Conservation (phyloP, 148 eudicot genomes). For the Selenicereus undatus region DNA sequence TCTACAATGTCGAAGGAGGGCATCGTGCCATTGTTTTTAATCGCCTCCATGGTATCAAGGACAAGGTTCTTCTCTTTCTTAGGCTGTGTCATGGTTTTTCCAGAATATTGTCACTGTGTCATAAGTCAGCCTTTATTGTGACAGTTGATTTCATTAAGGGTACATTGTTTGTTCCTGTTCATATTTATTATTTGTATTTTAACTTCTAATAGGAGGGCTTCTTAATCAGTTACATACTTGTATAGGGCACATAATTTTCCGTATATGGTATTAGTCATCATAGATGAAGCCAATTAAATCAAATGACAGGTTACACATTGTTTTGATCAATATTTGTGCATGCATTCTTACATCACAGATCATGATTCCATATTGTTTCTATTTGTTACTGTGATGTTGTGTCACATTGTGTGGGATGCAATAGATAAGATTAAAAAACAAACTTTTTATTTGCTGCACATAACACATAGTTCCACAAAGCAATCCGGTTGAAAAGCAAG, state of each 20-base stretch:
- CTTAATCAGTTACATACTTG: background rate
- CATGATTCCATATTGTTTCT: background rate
- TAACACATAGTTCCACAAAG: background rate
- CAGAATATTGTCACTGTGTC: background rate
- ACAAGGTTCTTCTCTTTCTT: constrained; percentile 49
- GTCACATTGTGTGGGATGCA: background rate
- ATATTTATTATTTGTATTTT: background rate
- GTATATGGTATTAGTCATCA: too few relatives aligned
- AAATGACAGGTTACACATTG: too few relatives aligned
- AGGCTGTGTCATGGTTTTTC: background rate
- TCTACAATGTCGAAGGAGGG: constrained; percentile 92
- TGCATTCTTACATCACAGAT: background rate
- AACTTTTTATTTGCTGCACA: too few relatives aligned
- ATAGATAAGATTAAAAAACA: too few relatives aligned
- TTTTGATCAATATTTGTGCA: background rate
- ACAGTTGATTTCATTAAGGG: background rate
- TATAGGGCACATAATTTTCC: too few relatives aligned
- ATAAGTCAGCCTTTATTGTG: background rate
- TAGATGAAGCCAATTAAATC: too few relatives aligned
- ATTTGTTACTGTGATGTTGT: too few relatives aligned
- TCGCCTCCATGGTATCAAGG: constrained; percentile 77
- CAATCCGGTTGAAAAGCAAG: background rate
- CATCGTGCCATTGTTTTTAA: constrained; percentile 94
- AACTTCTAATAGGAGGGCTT: background rate
- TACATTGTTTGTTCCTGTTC: background rate